These are phyloP conservation scores for Linnemannia schmuckeri DNA, from an alignment of 192 early-diverging fungal species.

Conservation along the genomic window DNA sequence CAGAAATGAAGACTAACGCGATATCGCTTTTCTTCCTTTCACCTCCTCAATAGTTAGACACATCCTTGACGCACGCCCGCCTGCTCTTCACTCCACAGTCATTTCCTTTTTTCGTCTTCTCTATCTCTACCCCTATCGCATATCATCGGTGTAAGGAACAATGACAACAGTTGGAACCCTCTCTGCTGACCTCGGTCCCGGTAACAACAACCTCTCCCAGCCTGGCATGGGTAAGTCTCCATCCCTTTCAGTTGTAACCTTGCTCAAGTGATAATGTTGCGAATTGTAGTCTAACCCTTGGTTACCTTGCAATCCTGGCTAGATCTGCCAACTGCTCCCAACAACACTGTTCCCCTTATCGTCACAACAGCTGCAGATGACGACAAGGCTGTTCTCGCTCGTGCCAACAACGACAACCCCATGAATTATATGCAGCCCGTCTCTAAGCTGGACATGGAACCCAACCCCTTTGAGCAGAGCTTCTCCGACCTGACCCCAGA, in stretches of 20 bases:
- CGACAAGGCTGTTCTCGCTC: constrained; percentile 13
- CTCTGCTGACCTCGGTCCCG: constrained; percentile 30
- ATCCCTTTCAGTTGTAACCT: background rate
- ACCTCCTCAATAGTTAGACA: background rate
- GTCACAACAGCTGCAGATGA: constrained; percentile 36
- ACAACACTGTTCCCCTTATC: constrained; percentile 19
- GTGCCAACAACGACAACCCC: constrained; percentile 13
- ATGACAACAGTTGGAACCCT: constrained; percentile 47
- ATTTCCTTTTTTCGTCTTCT: background rate
- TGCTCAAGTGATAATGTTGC: background rate
- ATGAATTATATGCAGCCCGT: constrained; percentile 27
- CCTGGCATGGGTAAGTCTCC: constrained; percentile 28
- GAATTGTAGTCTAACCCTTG: constrained; percentile 1
- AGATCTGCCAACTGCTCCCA: constrained; percentile 24
- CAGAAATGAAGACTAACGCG: constrained; percentile 5
- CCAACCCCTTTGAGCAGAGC: constrained; percentile 91
- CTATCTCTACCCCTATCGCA: background rate
- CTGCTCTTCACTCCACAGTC: background rate
- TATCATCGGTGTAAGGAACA: background rate
- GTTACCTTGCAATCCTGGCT: constrained; percentile 20
- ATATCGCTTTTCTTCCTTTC: background rate
- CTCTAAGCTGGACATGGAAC: constrained; percentile 84
- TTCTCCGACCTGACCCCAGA: constrained; percentile 65
- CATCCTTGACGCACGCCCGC: background rate
- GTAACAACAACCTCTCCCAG: constrained; percentile 15